Conservation (phyloP, 2,329 filamentous ascomycete genomes). For the Pseudophaeomoniella oleicola region DNA sequence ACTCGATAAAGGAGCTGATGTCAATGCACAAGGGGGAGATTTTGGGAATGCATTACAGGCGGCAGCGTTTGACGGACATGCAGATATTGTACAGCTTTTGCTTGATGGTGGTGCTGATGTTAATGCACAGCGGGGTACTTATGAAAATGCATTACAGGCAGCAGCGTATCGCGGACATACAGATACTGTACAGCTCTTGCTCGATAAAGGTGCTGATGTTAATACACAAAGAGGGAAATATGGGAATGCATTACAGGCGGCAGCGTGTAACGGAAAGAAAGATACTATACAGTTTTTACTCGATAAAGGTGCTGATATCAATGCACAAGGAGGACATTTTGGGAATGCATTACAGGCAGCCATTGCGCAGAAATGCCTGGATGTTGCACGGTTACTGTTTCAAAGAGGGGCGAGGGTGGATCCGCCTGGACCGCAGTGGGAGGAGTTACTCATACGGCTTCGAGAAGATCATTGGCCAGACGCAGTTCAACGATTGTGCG, state of each 20-base stretch:
- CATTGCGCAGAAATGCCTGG: too few relatives aligned
- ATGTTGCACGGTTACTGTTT: too few relatives aligned
- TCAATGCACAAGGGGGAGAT: constrained; percentile 8
- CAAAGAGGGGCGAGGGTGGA: too few relatives aligned
- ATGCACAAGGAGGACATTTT: too few relatives aligned
- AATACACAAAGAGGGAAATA: constrained; percentile 8
- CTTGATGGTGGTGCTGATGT: constrained; percentile 7
- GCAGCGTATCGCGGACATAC: constrained; percentile 1
- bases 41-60: constrained; percentile 5
- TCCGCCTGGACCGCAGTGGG: too few relatives aligned
- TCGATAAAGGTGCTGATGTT: constrained; percentile 6
- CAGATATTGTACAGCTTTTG: constrained; percentile 6
- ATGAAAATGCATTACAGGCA: background rate
- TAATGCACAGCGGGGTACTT: constrained; percentile 8
- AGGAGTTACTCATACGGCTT: too few relatives aligned
- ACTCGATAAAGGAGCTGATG: constrained; percentile 8
- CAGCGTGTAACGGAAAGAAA: too few relatives aligned
- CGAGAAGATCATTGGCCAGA: too few relatives aligned
- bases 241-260: background rate
- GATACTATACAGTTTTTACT: too few relatives aligned
- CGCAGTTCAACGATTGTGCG: too few relatives aligned
- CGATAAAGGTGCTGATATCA: too few relatives aligned
- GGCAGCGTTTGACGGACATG: constrained; percentile 3
- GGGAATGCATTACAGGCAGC: too few relatives aligned
- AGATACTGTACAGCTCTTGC: constrained; percentile 6